Conservation (phyloP, 345 rosid genomes). For the Cochlearia excelsa region DNA sequence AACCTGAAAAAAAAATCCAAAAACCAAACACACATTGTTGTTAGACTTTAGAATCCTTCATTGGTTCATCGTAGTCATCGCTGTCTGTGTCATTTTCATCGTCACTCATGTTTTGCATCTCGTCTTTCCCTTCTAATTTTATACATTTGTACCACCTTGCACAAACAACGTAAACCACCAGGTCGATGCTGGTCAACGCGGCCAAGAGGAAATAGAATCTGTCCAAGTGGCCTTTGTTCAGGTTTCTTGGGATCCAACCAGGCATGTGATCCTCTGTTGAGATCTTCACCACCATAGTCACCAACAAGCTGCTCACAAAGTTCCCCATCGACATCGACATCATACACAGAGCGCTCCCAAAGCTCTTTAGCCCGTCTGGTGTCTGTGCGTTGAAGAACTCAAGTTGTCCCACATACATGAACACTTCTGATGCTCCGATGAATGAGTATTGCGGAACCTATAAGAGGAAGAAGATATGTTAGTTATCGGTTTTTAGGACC, state of each 20-base stretch:
- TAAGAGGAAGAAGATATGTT: background rate
- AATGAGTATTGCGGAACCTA: conserved; percentile 91
- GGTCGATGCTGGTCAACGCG: conserved; percentile 62
- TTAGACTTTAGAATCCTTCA: conserved; percentile 49
- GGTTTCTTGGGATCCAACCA: conserved; percentile 96
- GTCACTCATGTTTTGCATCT: conserved; percentile 29
- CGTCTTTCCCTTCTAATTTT: conserved; percentile 57
- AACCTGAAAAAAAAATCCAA: conserved; percentile 13
- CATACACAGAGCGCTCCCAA: conserved; percentile 94
- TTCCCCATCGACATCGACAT: conserved; percentile 95
- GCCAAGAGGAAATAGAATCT: conserved; percentile 61
- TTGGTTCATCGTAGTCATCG: conserved; percentile 28
- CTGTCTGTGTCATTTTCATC: conserved; percentile 35
- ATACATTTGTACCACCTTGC: conserved; percentile 89
- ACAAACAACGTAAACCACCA: conserved; percentile 59
- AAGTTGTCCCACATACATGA: conserved; percentile 30
- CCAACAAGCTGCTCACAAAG: conserved; percentile 92
- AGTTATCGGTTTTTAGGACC: background rate
- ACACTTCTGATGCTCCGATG: conserved; percentile 97
- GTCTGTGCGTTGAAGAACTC: conserved; percentile 97
- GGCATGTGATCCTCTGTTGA: conserved; percentile 84
- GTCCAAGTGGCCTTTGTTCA: conserved; percentile 71
- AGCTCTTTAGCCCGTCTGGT: conserved; percentile 92
- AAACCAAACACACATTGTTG: conserved; percentile 20
- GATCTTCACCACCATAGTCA: conserved; percentile 95